A percentile compares a stretch with the other conserved stretches of the same genome.
Conservation (phyloP, 2,329 filamentous ascomycete genomes). For the Stagonosporopsis cucurbitacearum region DNA sequence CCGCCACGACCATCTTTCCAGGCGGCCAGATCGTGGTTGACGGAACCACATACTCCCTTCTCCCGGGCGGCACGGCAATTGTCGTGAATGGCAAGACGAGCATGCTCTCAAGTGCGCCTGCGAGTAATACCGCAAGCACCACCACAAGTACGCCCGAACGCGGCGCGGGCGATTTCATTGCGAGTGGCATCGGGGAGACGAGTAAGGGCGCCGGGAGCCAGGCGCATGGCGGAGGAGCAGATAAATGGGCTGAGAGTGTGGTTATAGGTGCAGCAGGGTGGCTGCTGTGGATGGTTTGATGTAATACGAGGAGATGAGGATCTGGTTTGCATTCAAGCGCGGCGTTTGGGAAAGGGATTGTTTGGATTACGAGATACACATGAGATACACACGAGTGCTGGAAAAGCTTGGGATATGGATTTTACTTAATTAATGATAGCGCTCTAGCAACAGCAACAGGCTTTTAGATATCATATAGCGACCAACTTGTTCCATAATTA, state of each 20-base stretch:
- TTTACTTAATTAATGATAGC: neutral
- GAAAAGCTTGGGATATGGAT: neutral
- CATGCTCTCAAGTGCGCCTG: constrained; percentile 30
- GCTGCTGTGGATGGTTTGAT: constrained; percentile 35
- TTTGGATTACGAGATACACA: neutral
- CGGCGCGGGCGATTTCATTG: constrained; percentile 14
- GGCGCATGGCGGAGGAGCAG: constrained; percentile 22
- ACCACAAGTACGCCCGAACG: constrained; percentile 17
- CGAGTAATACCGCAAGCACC: constrained; percentile 36
- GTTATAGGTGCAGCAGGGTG: constrained; percentile 39
- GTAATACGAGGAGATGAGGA: constrained; percentile 14
- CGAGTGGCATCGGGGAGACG: constrained; percentile 13
- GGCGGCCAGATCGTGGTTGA: constrained; percentile 33
- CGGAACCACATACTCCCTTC: constrained; percentile 41
- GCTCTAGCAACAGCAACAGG: neutral
- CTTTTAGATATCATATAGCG: neutral
- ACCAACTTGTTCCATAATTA: neutral
- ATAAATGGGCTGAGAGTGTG: constrained; percentile 35
- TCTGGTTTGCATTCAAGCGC: constrained; percentile 9
- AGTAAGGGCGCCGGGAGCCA: constrained; percentile 12
- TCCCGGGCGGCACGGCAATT: constrained; percentile 34
- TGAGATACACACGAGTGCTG: neutral
- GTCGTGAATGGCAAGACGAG: constrained; percentile 45
- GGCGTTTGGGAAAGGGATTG: constrained; percentile 2
- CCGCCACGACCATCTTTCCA: constrained; percentile 32